Conservation (phyloP, 345 rosid species). For the Trapa incisa region DNA sequence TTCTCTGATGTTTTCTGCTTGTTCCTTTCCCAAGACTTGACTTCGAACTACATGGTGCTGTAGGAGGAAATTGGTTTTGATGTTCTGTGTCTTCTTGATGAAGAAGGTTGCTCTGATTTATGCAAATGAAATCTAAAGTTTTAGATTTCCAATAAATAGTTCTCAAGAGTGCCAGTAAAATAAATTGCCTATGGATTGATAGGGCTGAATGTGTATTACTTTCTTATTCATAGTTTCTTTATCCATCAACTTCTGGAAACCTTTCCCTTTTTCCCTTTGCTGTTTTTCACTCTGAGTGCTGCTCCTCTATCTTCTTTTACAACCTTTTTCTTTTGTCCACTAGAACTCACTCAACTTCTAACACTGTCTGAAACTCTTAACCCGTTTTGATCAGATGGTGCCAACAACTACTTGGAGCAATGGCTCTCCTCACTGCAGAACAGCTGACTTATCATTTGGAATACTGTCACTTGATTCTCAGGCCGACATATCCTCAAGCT, state of each 20-base stretch:
- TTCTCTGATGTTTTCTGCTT: background rate
- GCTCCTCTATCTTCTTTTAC: background rate
- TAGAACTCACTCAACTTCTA: background rate
- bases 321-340: background rate
- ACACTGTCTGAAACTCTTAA: background rate
- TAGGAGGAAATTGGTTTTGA: background rate
- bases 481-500: background rate
- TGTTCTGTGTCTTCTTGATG: background rate
- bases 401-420: conserved; percentile 40
- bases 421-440: conserved; percentile 48
- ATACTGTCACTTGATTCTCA: background rate
- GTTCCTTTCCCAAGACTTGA: background rate
- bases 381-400: conserved; percentile 26
- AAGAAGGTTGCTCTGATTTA: background rate
- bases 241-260: background rate
- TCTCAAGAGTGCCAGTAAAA: background rate
- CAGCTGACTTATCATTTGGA: conserved; percentile 10
- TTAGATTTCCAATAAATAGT: background rate
- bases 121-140: background rate
- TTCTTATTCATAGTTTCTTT: background rate
- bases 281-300: background rate
- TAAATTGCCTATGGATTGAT: background rate
- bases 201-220: background rate
- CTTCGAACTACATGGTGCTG: background rate
- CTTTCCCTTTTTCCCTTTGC: background rate